phyloP scores from a whole-genome alignment of 495 filamentous ascomycete species.

The Xylaria sp. region DNA sequence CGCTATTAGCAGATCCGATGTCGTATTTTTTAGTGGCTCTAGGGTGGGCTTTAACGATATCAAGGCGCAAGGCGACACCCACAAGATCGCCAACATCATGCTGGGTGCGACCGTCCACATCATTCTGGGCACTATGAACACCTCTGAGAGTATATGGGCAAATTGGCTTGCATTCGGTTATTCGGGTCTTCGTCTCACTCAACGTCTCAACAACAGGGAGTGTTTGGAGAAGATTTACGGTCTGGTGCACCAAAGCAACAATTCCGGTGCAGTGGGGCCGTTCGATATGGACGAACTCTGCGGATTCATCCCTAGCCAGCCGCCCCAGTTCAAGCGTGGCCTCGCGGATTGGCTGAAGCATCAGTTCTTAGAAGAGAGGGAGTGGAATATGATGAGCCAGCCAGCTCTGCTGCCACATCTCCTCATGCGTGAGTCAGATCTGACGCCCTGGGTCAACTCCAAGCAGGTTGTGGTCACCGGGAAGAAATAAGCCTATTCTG shows the following conservation, averaged over 20 bases:
- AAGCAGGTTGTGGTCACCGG: background rate
- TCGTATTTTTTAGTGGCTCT: background rate
- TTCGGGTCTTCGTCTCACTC: background rate
- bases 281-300: background rate
- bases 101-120: background rate
- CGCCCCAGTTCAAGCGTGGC: background rate
- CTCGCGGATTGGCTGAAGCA: background rate
- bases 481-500: background rate
- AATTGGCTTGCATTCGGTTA: background rate
- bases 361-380: background rate
- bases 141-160: background rate
- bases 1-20: background rate
- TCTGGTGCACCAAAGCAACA: background rate
- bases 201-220: background rate
- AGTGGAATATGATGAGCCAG: background rate
- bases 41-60: background rate
- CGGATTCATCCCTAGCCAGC: background rate
- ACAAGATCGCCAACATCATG: slow-evolving; percentile 5
- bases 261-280: background rate
- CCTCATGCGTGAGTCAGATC: background rate
- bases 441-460: background rate
- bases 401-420: background rate
- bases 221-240: background rate
- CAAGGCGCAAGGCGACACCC: background rate
- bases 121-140: background rate